Evolutionary conservation across 139 green algal genomes (phyloP).

Genomic region (Diplosphaera chodatii): DNA sequence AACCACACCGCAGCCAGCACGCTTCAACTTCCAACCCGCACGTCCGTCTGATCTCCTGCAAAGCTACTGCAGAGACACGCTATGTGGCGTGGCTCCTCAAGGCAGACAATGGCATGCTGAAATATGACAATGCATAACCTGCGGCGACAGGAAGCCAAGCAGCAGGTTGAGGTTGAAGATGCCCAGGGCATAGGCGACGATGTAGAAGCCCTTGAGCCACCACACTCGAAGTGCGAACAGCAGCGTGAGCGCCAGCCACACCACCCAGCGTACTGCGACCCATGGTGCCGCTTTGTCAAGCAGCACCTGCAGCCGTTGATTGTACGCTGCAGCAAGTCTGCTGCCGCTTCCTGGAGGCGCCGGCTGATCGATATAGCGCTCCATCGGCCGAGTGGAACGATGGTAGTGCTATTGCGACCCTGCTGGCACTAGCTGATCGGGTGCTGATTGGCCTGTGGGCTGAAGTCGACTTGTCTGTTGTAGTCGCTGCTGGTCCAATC

Average conservation of each 20-base stretch:
- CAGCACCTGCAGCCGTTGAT: background rate
- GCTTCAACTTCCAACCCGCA: no score
- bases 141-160: conserved; percentile 92
- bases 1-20: conserved; percentile 3
- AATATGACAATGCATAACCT: conserved; percentile 12
- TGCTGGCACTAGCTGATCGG: no score
- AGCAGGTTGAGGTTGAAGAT: conserved; percentile 99
- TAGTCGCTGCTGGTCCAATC: no score
- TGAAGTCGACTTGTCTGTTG: no score
- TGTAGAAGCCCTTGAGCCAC: conserved; percentile 84
- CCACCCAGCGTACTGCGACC: background rate
- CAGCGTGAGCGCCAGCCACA: background rate
- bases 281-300: background rate
- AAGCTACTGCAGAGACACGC: no score
- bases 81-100: no score
- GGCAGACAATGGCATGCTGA: background rate
- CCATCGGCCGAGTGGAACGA: background rate
- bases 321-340: background rate
- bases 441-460: no score
- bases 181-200: conserved; percentile 93
- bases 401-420: no score
- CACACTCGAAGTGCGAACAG: background rate
- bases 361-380: background rate
- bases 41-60: no score
- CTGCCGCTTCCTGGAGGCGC: background rate